Base-by-base conservation (phyloP, 192 early-diverging fungal species). In the Spinellus fusiger region DNA sequence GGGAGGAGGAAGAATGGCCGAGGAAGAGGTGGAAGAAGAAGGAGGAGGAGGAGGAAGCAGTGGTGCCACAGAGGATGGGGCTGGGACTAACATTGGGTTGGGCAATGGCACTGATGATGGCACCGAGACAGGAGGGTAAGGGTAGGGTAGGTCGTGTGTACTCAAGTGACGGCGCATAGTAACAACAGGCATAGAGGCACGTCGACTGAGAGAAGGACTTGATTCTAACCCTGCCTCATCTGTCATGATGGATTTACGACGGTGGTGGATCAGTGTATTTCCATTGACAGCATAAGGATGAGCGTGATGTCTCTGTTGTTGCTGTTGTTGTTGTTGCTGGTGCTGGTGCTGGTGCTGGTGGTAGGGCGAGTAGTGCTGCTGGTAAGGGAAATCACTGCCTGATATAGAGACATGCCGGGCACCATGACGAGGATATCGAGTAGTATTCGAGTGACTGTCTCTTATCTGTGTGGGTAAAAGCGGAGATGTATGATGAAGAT, bases 161-260 rank as follows among this genome's bases (percentile, higher is more conserved):
- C 40, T 44, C 18, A 18, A 18, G 40, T 44, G 40, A 44, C 40
- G 26, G 23, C 57, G 50, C 38, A 50, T 53, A 8, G 58, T 55
- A 4, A 71, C 69, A 7, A 61, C 64, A 8, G 69, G 69, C 53
- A 71, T 56, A 18, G 69, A 71, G 31, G 69, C 69, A 49, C 69
- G 64, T 38, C 69, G 52, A 15, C 37, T 54, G 3, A 65, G 26
- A 4, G 49, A 55, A 15, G 64, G 69, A 15, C 57, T 46, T 7
- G 40, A 44, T 3, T 44, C 40, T 2, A 12, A 44, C 13, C 3
- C 40, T 40, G 31, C 61, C 15, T 64, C 54, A 15, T 64, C 62
- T 15, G 34, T 48, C 46, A 64, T 55, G 54, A 64, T 56, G 25
- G 62, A 64, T 49, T 38, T 35, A 33, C 62, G 62, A 28, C 62